Evolutionary conservation across 495 filamentous ascomycete genomes (phyloP).

Genomic region (Aspergillus leporis): DNA sequence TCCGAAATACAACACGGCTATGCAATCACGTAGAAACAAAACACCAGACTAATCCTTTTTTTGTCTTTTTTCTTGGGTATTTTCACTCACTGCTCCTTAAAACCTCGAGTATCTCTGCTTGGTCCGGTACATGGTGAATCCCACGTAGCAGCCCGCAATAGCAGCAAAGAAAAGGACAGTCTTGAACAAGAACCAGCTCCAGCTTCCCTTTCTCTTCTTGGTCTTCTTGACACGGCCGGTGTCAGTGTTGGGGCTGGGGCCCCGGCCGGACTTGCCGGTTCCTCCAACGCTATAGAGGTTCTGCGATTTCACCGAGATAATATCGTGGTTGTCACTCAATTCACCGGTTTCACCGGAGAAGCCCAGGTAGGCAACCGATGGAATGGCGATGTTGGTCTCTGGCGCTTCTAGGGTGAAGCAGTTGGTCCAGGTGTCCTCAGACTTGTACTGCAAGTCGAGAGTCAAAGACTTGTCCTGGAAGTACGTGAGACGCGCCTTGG

Average conservation of each 20-base stretch:
- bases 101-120: conserved; percentile 77
- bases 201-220: conserved; percentile 60
- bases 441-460: conserved; percentile 92
- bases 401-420: conserved; percentile 74
- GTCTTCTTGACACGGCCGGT: conserved; percentile 32
- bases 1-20: conserved; percentile 23
- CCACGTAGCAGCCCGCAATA: conserved; percentile 73
- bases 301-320: conserved; percentile 82
- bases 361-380: conserved; percentile 88
- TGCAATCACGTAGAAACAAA: conserved; percentile 19
- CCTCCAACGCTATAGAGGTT: conserved; percentile 76
- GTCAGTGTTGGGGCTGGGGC: conserved; percentile 37
- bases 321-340: conserved; percentile 96
- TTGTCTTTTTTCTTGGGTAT: conserved; percentile 6
- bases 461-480: conserved; percentile 93
- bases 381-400: conserved; percentile 73
- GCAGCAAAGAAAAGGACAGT: conserved; percentile 71
- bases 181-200: conserved; percentile 93
- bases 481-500: conserved; percentile 87
- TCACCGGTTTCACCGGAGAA: conserved; percentile 97
- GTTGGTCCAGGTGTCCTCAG: conserved; percentile 79
- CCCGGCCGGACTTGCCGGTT: conserved; percentile 36
- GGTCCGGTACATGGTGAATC: conserved; percentile 78
- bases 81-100: conserved; percentile 33
- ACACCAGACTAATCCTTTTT: conserved; percentile 10